A percentile compares a stretch with the other conserved stretches of the same genome.
phyloP scores from a whole-genome alignment of 805 yeast genomes.

The Scheffersomyces amazonensis region DNA sequence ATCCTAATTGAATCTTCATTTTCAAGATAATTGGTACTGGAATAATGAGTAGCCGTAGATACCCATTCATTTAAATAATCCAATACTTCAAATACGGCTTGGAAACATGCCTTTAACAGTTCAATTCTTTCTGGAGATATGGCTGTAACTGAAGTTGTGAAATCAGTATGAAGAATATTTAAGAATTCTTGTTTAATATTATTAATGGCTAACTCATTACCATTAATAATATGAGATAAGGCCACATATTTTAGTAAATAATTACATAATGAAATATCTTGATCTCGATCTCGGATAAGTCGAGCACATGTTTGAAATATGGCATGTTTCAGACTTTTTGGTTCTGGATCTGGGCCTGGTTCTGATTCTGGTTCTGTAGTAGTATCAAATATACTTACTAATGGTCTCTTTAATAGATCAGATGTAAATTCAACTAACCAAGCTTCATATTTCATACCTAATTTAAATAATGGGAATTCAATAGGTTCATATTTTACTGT shows the following conservation, averaged over 20 bases:
- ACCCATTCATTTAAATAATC: constrained; percentile 85
- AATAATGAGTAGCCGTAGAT: constrained; percentile 33
- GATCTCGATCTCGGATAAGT: constrained; percentile 56
- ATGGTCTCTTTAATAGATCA: constrained; percentile 54
- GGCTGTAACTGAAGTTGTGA: constrained; percentile 32
- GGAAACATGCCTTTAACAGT: constrained; percentile 61
- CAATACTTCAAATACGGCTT: constrained; percentile 70
- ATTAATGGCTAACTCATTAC: constrained; percentile 33
- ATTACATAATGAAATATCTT: constrained; percentile 66
- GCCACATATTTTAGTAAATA: constrained; percentile 77
- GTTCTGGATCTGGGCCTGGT: too few species aligned
- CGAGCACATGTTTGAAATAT: constrained; percentile 64
- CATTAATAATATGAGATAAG: constrained; percentile 57
- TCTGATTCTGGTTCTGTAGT: too few species aligned
- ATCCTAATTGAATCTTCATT: constrained; percentile 15
- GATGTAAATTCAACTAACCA: constrained; percentile 76
- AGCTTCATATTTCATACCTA: constrained; percentile 51
- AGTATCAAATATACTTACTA: constrained; percentile 8
- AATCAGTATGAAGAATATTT: constrained; percentile 50
- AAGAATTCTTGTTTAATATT: constrained; percentile 59
- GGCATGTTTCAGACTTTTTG: constrained; percentile 16
- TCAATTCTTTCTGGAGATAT: constrained; percentile 54
- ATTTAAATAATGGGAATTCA: constrained; percentile 63
- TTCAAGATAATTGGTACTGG: constrained; percentile 19
- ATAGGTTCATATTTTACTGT: constrained; percentile 45